Conservation (phyloP, 139 green algal species). For the Chlorella sp. region DNA sequence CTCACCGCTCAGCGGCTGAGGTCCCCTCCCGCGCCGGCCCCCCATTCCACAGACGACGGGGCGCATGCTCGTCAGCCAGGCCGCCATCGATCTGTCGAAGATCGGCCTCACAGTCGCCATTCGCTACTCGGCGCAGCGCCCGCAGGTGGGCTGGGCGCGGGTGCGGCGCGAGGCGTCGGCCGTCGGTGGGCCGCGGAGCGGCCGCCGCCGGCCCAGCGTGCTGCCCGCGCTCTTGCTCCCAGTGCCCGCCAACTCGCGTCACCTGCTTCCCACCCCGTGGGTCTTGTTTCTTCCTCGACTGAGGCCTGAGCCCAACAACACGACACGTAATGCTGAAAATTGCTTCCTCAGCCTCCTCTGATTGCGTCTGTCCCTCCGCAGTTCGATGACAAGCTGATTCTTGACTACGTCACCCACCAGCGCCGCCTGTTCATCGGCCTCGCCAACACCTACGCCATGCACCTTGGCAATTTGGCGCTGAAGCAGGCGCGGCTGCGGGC, state of each 20-base stretch:
- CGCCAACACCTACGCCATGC: conserved; percentile 79
- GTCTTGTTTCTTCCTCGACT: too few species aligned
- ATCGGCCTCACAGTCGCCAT: conserved; percentile 83
- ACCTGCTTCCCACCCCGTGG: too few species aligned
- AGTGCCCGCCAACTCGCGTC: too few species aligned
- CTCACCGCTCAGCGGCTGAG: too few species aligned
- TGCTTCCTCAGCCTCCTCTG: too few species aligned
- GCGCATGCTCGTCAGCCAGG: conserved; percentile 38
- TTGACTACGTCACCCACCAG: conserved; percentile 91
- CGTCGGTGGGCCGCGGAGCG: too few species aligned
- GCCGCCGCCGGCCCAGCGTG: not conserved
- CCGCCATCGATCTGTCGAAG: conserved; percentile 80
- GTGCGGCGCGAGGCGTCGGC: too few species aligned
- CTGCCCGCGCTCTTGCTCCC: not conserved
- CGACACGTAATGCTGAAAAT: too few species aligned
- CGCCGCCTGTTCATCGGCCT: conserved; percentile 78
- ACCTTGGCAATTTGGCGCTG: conserved; percentile 68
- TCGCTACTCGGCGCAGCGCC: conserved; percentile 68
- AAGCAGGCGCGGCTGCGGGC: conserved; percentile 63
- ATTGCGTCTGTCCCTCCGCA: conserved; percentile 48
- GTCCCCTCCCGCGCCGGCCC: too few species aligned
- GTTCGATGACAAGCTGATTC: conserved; percentile 77
- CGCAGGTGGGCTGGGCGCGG: too few species aligned
- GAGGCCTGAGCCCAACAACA: too few species aligned
- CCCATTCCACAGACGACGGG: too few species aligned